Base-by-base conservation (phyloP, 106 monocot species). In the Iris macrosiphon region DNA sequence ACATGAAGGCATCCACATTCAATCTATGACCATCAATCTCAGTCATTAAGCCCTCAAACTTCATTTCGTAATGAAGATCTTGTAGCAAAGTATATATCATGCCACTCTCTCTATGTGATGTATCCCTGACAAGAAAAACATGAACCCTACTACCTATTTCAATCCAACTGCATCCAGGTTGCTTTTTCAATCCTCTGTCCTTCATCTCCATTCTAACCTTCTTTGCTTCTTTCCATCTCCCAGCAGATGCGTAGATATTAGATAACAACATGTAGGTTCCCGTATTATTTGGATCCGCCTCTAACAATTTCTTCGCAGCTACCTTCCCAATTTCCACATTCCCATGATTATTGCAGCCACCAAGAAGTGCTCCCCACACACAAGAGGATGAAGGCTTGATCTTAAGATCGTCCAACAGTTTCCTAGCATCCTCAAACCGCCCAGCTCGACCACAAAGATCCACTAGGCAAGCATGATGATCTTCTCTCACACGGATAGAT, bases 81-180 rank as follows among this genome's bases (percentile, higher is more conserved):
- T 62, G 62, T 6, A 92, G 39, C 62, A 86, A 24, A 10, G 48
- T n/a, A 45, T 82, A 69, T 3, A 92, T 79, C 17, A 45, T 40
- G 2, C 76, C 64, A 29, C 55, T 20, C 2, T 76, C 39, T 8
- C 48, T 39, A 23, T 86, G 91, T 26, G 64, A 71, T 35, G 67
- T 79, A 67, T 92, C 85, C 19, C 62, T 68, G 11, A 45, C 78
- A 17, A 76, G 46, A 65, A 92, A 92, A 39, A 92, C 85, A 78
- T 92, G 75, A 55, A 78, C 77, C 32, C 14, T 56, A 21, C 59
- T 65, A 0, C 64, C 76, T 28, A 86, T 65, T 35, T 87, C 87
- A 42, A 92, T 83, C 87, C 92, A 92, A 52, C 92, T 92, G 55
- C 92, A 92, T 27, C 87, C 87, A 0, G 92, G 86, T 50, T 83